A percentile compares a stretch with the other conserved stretches of the same genome.
Conservation (phyloP, 257 asterid species). For the Sherardia arvensis region DNA sequence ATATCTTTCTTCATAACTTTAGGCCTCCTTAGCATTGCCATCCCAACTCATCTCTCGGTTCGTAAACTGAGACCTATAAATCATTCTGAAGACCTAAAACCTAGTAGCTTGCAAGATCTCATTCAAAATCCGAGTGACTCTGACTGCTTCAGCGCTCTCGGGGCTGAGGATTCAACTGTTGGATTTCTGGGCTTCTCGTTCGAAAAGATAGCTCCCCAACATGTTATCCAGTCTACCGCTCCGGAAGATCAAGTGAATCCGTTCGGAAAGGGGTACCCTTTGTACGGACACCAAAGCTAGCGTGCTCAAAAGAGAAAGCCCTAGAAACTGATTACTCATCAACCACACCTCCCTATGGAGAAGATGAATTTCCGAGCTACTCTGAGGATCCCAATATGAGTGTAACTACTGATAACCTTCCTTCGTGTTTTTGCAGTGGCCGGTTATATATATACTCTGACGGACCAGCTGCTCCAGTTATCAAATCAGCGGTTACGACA, state of each 20-base stretch:
- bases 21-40: neutral
- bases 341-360: too few relatives aligned
- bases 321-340: too few relatives aligned
- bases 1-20: neutral
- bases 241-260: neutral
- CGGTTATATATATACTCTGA: too few relatives aligned
- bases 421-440: too few relatives aligned
- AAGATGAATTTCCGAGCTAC: too few relatives aligned
- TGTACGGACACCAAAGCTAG: neutral
- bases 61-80: neutral
- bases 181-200: neutral
- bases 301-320: too few relatives aligned
- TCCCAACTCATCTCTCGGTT: neutral
- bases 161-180: neutral
- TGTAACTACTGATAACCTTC: too few relatives aligned
- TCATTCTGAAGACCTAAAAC: neutral
- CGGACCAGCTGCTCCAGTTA: too few relatives aligned
- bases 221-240: neutral
- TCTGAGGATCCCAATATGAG: too few relatives aligned
- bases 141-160: too few relatives aligned
- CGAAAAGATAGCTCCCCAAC: neutral
- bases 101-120: conserved; percentile 1
- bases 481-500: too few relatives aligned
- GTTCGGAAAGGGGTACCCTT: too few relatives aligned
- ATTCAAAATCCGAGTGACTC: neutral